phyloP scores from a whole-genome alignment of 2,329 filamentous ascomycete genomes.

The Botrytis squamosa region DNA sequence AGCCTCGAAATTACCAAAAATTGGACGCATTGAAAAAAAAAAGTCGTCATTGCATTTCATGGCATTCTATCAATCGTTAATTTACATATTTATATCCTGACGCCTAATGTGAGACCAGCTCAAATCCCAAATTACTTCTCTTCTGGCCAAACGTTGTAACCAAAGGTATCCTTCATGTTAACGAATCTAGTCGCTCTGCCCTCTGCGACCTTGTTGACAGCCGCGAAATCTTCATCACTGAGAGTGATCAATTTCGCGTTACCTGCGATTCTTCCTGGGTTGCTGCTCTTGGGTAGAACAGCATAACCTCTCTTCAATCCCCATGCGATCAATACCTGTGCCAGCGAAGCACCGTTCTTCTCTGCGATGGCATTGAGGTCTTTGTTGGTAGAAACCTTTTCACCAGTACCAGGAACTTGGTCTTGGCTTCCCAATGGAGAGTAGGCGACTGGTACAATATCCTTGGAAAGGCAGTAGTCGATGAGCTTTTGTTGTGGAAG shows the following conservation, averaged over 20 bases:
- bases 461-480: slow-evolving; percentile 64
- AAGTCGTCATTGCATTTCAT: not conserved
- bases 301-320: slow-evolving; percentile 67
- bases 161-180: slow-evolving; percentile 81
- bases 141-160: slow-evolving; percentile 68
- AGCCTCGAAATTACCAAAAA: not conserved
- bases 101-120: slow-evolving; percentile 12
- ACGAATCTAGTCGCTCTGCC: slow-evolving; percentile 70
- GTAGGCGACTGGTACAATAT: slow-evolving; percentile 72
- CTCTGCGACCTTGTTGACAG: slow-evolving; percentile 58
- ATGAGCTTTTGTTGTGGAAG: slow-evolving; percentile 69
- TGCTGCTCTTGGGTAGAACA: slow-evolving; percentile 73
- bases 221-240: slow-evolving; percentile 59
- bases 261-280: slow-evolving; percentile 63
- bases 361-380: slow-evolving; percentile 62
- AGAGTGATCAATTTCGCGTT: slow-evolving; percentile 67
- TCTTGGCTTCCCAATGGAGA: slow-evolving; percentile 64
- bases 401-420: slow-evolving; percentile 62
- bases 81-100: not conserved
- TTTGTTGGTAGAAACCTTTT: slow-evolving; percentile 62
- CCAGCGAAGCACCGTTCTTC: slow-evolving; percentile 59
- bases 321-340: slow-evolving; percentile 68
- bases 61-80: not conserved
- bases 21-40: not conserved
- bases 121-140: slow-evolving; percentile 41